Evolutionary conservation across 257 asterid genomes (phyloP), one percentile per base, ranked within the genome.

Genomic region (Leptodermis oblonga): DNA sequence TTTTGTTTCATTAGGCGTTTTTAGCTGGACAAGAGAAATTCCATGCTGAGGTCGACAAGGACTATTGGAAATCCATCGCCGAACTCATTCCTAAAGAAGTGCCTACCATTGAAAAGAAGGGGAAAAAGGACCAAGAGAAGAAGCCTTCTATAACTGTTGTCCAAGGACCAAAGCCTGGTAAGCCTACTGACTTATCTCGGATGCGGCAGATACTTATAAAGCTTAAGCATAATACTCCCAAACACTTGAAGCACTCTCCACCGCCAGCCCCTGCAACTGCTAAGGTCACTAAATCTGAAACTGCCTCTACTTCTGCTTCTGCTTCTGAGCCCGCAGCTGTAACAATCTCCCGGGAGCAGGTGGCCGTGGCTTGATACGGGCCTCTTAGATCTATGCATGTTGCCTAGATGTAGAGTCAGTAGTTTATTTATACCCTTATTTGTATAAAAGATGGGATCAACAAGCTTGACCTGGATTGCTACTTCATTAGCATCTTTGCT

Each of bases 161-260:
- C 63, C 92, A 87, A 71, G 97, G 97, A 12, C 97, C 96, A 42
- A 92, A 92, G 81, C 95, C 95, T 18, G 98, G 98, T 46, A 92
- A 86, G 75, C 92, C 88, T 11, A 82, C 95, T 2, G 92, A 92
- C 71, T 65, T 86, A 36, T 60, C 89, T 17, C 87, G 97, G 75
- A 87, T 92, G 96, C 76, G 96, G 54, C 90, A 87, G 68, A 52
- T 86, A 62, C 88, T 92, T 25, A 0, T 83, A 28, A 89, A 83
- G 84, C 93, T 92, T 60, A 92, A 92, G 83, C 92, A 86, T 5
- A 82, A 79, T 80, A 76, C 97, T 59, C 96, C 96, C 41, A 58
- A 78, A 55, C 97, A 89, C 81, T 82, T 91, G 77, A 87, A 81
- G 78, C 83, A 52, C 51, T 80, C 87, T 55, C 83, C 83, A 1